Base-by-base conservation (phyloP, 73 alveolate genomes). In the Urostyla sp. region DNA sequence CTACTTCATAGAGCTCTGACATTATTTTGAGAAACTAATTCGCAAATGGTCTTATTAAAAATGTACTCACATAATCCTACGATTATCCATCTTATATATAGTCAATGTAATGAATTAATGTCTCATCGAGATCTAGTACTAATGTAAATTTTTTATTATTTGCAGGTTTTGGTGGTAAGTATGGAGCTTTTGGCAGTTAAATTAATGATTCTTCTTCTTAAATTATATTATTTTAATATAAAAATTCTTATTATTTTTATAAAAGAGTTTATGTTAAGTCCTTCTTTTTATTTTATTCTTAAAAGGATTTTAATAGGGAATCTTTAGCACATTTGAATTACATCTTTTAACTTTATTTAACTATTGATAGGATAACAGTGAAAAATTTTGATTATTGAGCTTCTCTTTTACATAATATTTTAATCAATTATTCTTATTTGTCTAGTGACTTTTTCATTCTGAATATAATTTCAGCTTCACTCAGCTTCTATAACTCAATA, bases 21-120 rank as follows among this genome's bases (percentile, higher is more conserved):
- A 80, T 75, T 36, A 81, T 85, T 36, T 59, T 67, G 0, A 85
- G 50, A 52, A 85, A 85, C 2, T 77, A 85, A 21, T 78, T 16
- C 35, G 81, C 80, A n/a, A 85, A 78, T 28, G 93, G 93, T 20
- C 93, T 26, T 0, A 75, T 75, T 18, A 74, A 24, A 38, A 78
- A 85, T 16, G 35, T 50, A 20, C 93, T 89, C 23, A 69, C 24
- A 27, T 30, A 59, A 69, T 28, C 34, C 72, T 23, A 38, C 72
- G 7, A 46, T 6, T 4, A 20, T 53, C 11, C 34, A 20, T 23
- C 20, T 49, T 1, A 31, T 3, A 57, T 26, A 23, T 24, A 37
- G 60, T 75, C 87, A 18, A 75, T 34, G 59, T 75, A 78, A 44
- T 78, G 89, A 2, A 78, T 67, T 35, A 78, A 45, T 5, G 89